Conservation (phyloP, 495 filamentous ascomycete species). For the Neurospora pannonica region DNA sequence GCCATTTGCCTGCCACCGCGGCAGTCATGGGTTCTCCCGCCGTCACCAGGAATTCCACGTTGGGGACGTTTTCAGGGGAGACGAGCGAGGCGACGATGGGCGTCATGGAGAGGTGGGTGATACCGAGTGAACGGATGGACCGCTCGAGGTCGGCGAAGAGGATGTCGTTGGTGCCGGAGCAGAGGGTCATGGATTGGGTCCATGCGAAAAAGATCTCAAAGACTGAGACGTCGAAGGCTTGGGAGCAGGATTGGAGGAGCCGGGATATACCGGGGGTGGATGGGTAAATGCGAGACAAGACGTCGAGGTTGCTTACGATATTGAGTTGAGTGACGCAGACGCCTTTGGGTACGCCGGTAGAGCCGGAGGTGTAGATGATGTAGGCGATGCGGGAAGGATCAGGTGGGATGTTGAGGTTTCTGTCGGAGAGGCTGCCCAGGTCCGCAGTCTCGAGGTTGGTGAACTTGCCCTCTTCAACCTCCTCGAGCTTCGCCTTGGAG, state of each 20-base stretch:
- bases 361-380: constrained; percentile 58
- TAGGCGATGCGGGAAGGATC: constrained; percentile 39
- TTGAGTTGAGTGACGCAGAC: constrained; percentile 60
- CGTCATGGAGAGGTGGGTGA: constrained; percentile 72
- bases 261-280: constrained; percentile 27
- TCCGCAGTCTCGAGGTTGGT: constrained; percentile 25
- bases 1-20: constrained; percentile 57
- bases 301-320: constrained; percentile 56
- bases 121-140: constrained; percentile 43
- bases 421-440: constrained; percentile 11
- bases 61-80: constrained; percentile 50
- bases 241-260: constrained; percentile 62
- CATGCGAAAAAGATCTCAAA: constrained; percentile 77
- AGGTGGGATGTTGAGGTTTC: constrained; percentile 23
- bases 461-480: constrained; percentile 17
- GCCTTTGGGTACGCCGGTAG: constrained; percentile 59
- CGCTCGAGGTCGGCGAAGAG: constrained; percentile 55
- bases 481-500: constrained; percentile 8
- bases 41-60: constrained; percentile 56
- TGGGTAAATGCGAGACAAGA: constrained; percentile 52
- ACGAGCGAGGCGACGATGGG: constrained; percentile 65
- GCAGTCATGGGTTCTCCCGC: constrained; percentile 64
- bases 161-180: constrained; percentile 54
- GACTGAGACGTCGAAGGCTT: constrained; percentile 69
- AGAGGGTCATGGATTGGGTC: constrained; percentile 63